Base-by-base conservation (phyloP, 306 rosid genomes). In the Dalbergia cochinchinensis region DNA sequence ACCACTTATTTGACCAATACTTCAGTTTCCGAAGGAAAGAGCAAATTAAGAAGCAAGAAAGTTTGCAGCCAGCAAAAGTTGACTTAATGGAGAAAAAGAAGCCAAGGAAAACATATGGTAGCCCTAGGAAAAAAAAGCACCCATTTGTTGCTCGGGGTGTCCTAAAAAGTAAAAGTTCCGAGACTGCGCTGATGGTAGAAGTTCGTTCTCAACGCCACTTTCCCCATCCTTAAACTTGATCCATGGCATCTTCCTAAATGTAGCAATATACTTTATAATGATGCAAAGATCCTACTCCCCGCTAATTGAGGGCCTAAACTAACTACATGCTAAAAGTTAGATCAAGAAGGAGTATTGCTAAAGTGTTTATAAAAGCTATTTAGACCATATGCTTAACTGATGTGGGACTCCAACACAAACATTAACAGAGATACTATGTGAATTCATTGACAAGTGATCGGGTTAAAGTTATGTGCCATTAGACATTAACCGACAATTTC, bases 31-130 rank as follows among this genome's bases (percentile, higher is more conserved):
- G 35, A 20, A 22, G 73, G 80, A 4, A 62, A 37, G 64, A 37
- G 20, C 62, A 62, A 26, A 76, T 61, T 71, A 37, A 35, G 50
- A 66, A 78, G 50, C 71, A 35, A 72, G 65, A 65, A 60, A 35
- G 34, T 50, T 31, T 11, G 16, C 44, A 10, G 33, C 31, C 82
- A 53, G 69, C 60, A 64, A 77, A 55, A 77, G 75, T 65, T 37
- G 55, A 63, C 47, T 71, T 20, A 31, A 20, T 60, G 16, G 37
- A 76, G 65, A 76, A 76, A 63, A 76, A 63, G 58, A 39, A 22
- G 67, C 33, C 14, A 45, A 26, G 44, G 60, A 18, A 16, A 69
- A 35, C 60, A 58, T 5, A 19, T 20, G 47, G 18, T 65, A 59
- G 15, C 50, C 37, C n/a, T 37, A 12, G 31, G 31, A 26, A 69